phyloP scores from a whole-genome alignment of 352 stramenopile genomes.

The Globisporangium spiculum region DNA sequence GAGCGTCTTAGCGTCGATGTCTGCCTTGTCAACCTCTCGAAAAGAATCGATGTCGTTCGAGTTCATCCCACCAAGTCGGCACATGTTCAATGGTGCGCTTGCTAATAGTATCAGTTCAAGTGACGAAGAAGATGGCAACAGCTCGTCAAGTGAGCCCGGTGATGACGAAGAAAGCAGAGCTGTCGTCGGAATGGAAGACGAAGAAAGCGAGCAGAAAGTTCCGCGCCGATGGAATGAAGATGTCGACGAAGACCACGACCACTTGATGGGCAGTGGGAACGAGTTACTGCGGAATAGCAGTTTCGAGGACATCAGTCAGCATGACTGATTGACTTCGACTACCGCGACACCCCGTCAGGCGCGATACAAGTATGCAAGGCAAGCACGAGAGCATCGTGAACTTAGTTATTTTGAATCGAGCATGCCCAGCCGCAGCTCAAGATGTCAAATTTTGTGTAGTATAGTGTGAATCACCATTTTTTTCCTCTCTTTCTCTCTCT shows the following conservation, averaged over 20 bases:
- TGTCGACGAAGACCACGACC: constrained; percentile 56
- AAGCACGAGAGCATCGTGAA: constrained; percentile 3
- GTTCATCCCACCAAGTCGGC: constrained; percentile 63
- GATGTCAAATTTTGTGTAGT: constrained; percentile 23
- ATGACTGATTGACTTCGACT: constrained; percentile 16
- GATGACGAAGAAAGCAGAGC: constrained; percentile 26
- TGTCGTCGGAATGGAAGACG: constrained; percentile 38
- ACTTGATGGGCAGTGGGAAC: constrained; percentile 74
- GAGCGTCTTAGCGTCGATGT: constrained; percentile 23
- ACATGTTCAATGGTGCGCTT: constrained; percentile 76
- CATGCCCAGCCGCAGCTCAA: constrained; percentile 1
- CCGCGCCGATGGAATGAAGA: constrained; percentile 33
- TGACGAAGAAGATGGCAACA: constrained; percentile 48
- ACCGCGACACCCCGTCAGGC: background rate
- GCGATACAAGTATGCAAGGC: constrained; percentile 3
- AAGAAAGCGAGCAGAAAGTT: constrained; percentile 24
- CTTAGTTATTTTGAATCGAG: constrained; percentile 19
- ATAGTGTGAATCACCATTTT: constrained; percentile 14
- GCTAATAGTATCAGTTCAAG: constrained; percentile 59
- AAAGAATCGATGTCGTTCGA: constrained; percentile 49
- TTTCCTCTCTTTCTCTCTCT: constrained; percentile 7
- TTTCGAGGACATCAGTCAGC: constrained; percentile 44
- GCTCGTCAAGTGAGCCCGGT: constrained; percentile 51
- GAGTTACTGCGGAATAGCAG: constrained; percentile 60
- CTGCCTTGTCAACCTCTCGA: constrained; percentile 14